A percentile compares a stretch with the other conserved stretches of the same genome.
phyloP scores from a whole-genome alignment of 2,329 filamentous ascomycete genomes.

The Alternaria atra region DNA sequence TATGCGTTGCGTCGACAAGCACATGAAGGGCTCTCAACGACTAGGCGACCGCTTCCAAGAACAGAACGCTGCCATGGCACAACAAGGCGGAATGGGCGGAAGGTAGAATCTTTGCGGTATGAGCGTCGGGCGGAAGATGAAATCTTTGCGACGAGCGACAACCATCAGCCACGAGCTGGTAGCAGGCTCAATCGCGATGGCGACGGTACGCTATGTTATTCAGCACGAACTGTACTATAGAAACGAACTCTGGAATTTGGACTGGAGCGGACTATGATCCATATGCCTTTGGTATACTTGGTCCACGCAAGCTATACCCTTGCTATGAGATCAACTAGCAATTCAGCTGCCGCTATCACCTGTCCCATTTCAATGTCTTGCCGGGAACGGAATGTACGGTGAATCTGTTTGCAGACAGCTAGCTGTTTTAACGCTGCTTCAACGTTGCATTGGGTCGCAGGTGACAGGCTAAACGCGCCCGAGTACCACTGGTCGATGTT shows the following conservation, averaged over 20 bases:
- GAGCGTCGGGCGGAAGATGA: neutral
- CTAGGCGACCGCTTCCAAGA: conserved; percentile 90
- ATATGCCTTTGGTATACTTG: conserved; percentile 8
- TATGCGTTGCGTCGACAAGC: conserved; percentile 94
- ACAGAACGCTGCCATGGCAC: conserved; percentile 74
- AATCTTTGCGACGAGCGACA: neutral
- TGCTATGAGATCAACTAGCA: neutral
- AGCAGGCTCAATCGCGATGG: neutral
- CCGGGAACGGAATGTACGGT: neutral
- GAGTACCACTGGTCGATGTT: neutral
- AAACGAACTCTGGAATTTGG: conserved; percentile 14
- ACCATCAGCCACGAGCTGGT: neutral
- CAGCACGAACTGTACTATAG: conserved; percentile 24
- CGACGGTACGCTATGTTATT: neutral
- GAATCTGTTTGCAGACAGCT: neutral
- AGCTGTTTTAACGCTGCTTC: neutral
- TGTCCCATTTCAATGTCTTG: neutral
- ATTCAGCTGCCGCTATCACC: neutral
- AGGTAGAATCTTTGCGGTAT: conserved; percentile 39
- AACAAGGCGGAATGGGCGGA: conserved; percentile 63
- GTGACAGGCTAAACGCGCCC: neutral
- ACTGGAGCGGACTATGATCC: conserved; percentile 16
- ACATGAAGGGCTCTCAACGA: conserved; percentile 89
- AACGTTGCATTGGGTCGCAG: neutral
- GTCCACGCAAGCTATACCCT: conserved; percentile 5